phyloP scores from a whole-genome alignment of 2,329 filamentous ascomycete genomes.

The Fusarium nelsonii region DNA sequence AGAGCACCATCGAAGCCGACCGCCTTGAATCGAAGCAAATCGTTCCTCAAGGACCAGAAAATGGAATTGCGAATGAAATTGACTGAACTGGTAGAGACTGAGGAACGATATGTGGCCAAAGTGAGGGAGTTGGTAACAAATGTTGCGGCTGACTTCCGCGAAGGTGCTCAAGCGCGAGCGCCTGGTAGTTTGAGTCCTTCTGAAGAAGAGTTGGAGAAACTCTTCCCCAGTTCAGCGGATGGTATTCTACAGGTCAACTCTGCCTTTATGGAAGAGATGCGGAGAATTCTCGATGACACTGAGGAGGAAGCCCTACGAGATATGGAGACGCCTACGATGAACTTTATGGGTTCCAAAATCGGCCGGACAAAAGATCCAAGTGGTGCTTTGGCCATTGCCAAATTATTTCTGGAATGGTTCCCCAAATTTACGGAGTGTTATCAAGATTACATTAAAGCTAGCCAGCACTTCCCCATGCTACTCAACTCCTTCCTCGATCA shows the following conservation, averaged over 20 bases:
- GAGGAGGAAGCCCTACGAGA: slow-evolving; percentile 84
- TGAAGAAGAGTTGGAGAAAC: slow-evolving; percentile 76
- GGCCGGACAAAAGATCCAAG: slow-evolving; percentile 76
- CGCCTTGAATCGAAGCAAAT: slow-evolving; percentile 80
- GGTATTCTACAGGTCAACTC: slow-evolving; percentile 85
- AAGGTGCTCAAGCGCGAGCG: slow-evolving; percentile 71
- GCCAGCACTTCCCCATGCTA: slow-evolving; percentile 85
- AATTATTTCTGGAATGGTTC: slow-evolving; percentile 89
- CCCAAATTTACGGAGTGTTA: slow-evolving; percentile 93
- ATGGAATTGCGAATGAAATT: slow-evolving; percentile 88
- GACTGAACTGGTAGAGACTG: slow-evolving; percentile 90
- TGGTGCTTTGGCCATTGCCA: slow-evolving; percentile 82
- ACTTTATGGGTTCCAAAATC: slow-evolving; percentile 57
- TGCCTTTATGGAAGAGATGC: slow-evolving; percentile 81
- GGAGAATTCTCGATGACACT: slow-evolving; percentile 81
- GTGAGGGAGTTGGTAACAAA: slow-evolving; percentile 84
- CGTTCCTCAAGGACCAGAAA: slow-evolving; percentile 85
- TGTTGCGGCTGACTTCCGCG: slow-evolving; percentile 83
- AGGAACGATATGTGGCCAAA: slow-evolving; percentile 93
- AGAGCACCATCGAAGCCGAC: slow-evolving; percentile 90
- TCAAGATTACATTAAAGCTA: slow-evolving; percentile 90
- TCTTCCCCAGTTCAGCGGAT: slow-evolving; percentile 86
- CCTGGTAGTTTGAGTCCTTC: slow-evolving; percentile 76
- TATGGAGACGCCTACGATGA: slow-evolving; percentile 70
- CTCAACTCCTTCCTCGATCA: slow-evolving; percentile 83